Evolutionary conservation across 305 asterid species (phyloP), one percentile per base, ranked within the genome.

Genomic region (Lippia alba): DNA sequence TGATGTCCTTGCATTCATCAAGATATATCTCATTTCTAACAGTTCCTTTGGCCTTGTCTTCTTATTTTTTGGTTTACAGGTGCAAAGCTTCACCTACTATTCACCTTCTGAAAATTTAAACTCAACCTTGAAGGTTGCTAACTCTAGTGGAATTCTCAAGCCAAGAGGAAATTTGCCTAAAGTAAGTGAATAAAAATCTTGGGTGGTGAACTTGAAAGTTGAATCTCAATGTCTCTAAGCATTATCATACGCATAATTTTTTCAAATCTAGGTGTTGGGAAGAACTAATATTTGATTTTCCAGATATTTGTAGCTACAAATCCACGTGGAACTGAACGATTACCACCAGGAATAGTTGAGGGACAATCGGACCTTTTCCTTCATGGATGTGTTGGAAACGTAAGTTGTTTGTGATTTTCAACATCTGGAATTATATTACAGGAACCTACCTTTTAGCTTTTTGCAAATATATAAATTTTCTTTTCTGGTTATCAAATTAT

Each of bases 291-390:
- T 14, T 55, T 73, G 61, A 54, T 50, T 12, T 49, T 24, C 4
- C n/a, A 84, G 85, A 68, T 84, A 65, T 78, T 76, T 66, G 77
- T 61, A 63, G 70, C 87, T 16, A 62, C 83, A 48, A 82, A 80
- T 71, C 89, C 89, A 55, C 78, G 82, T 19, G 78, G 80, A 65
- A 80, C 79, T 32, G 89, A 80, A 78, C 64, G 63, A 54, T 66
- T 84, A 30, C 75, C 81, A 14, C 82, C 82, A 0, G 45, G 56
- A n/a, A 64, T 73, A 17, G 41, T 78, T 30, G 71, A 50, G 64
- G 33, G 67, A 0, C 62, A 69, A 56, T 73, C 69, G 3, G 81
- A 80, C 45, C 68, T 73, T 19, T 67, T 65, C 53, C 69, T 73
- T n/a, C 74, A 71, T 45, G 64, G 72, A 50, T 57, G 44, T 16